A percentile compares a stretch with the other conserved stretches of the same genome.
phyloP scores from a whole-genome alignment of 805 yeast genomes.

The Blastobotrys muscicola region DNA sequence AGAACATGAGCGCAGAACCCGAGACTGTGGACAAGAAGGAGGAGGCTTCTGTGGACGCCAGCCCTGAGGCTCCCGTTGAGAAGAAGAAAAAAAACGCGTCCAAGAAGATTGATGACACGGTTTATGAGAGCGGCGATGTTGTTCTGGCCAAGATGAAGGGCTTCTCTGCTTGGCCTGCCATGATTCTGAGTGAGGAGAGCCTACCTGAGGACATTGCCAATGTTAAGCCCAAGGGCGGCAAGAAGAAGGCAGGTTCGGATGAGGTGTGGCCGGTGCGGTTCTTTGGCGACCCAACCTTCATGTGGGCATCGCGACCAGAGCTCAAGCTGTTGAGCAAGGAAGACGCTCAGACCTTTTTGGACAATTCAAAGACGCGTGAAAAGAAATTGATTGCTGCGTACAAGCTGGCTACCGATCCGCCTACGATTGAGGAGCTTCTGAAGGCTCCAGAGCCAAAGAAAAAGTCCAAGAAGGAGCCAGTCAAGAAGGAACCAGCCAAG shows the following conservation, averaged over 20 bases:
- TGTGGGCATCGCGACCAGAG: conserved; percentile 52
- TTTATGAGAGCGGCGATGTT: conserved; percentile 39
- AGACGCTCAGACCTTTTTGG: conserved; percentile 34
- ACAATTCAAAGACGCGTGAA: conserved; percentile 28
- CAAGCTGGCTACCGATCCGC: conserved; percentile 44
- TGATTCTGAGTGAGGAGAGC: conserved; percentile 35
- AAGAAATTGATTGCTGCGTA: conserved; percentile 43
- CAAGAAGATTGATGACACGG: not conserved
- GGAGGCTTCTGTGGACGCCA: too few species aligned
- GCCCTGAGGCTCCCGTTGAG: too few species aligned
- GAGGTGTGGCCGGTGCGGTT: conserved; percentile 48
- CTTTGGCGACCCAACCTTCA: conserved; percentile 62
- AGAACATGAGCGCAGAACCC: too few species aligned
- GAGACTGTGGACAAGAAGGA: too few species aligned
- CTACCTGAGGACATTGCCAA: conserved; percentile 17
- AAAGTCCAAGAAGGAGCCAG: conserved; percentile 1
- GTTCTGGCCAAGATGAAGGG: conserved; percentile 80
- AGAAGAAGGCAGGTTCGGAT: conserved; percentile 11
- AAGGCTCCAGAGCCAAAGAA: conserved; percentile 1
- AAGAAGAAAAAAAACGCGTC: not conserved
- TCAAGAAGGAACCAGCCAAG: conserved; percentile 2
- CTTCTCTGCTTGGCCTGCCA: conserved; percentile 86
- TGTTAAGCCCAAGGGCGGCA: conserved; percentile 28
- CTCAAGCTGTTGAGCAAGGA: conserved; percentile 37
- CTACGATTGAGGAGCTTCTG: conserved; percentile 35